These are phyloP conservation scores for Aspergillus affinis DNA, from an alignment of 495 filamentous ascomycete species.

Conservation along the genomic window DNA sequence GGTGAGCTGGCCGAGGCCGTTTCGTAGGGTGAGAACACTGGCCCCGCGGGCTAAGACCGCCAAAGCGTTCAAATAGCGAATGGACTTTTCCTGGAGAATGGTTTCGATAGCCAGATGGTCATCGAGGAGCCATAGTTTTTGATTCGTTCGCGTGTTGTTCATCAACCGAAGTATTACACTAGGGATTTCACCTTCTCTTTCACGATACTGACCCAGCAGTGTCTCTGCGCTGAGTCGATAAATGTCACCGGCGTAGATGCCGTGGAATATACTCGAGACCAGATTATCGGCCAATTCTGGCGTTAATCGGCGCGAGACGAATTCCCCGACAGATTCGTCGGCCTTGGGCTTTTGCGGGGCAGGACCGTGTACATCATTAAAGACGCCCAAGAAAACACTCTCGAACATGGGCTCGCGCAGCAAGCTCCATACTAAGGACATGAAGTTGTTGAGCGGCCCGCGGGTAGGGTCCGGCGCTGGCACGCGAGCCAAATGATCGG, in stretches of 20 bases:
- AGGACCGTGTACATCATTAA: conserved; percentile 35
- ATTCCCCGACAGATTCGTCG: conserved; percentile 75
- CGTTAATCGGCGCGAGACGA: conserved; percentile 58
- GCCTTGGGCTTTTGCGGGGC: conserved; percentile 22
- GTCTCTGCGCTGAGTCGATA: conserved; percentile 71
- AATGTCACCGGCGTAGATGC: conserved; percentile 92
- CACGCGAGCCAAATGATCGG: conserved; percentile 77
- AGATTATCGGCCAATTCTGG: conserved; percentile 68
- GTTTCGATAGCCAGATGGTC: conserved; percentile 27
- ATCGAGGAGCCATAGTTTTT: conserved; percentile 25
- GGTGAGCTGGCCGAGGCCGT: conserved; percentile 35
- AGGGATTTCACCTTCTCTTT: conserved; percentile 41
- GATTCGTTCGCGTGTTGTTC: conserved; percentile 7
- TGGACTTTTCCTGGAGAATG: conserved; percentile 9
- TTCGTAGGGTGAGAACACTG: conserved; percentile 54
- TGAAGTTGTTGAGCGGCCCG: conserved; percentile 26
- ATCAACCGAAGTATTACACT: conserved; percentile 25
- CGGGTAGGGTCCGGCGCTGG: conserved; percentile 45
- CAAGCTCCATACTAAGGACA: conserved; percentile 28
- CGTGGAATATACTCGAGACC: conserved; percentile 76
- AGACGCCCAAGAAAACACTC: conserved; percentile 38
- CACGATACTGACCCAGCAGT: conserved; percentile 54
- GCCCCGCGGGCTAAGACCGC: conserved; percentile 23
- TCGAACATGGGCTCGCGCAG: conserved; percentile 65
- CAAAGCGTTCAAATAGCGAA: conserved; percentile 14